phyloP scores from a whole-genome alignment of 2,329 filamentous ascomycete species.

The Fusarium dlaminii region DNA sequence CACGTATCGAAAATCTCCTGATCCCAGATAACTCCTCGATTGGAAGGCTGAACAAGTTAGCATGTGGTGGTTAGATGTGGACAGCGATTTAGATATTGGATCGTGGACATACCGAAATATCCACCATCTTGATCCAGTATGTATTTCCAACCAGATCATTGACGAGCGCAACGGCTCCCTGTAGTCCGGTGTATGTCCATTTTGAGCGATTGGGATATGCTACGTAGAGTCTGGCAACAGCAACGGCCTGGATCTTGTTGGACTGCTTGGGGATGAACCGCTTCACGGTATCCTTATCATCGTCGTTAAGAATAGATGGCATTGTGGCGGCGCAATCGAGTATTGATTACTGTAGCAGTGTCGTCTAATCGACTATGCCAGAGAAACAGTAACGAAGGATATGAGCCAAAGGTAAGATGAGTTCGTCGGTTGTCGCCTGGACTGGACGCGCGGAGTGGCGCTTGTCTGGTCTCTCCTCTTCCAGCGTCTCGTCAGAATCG shows the following conservation, averaged over 20 bases:
- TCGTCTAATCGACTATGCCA: not conserved
- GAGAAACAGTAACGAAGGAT: not conserved
- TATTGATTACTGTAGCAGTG: not conserved
- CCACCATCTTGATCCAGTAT: conserved; percentile 97
- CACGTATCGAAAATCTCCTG: conserved; percentile 98
- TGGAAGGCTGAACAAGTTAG: conserved; percentile 66
- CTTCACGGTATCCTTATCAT: conserved; percentile 97
- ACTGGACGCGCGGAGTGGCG: conserved; percentile 41
- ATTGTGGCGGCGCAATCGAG: conserved; percentile 50
- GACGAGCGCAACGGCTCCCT: conserved; percentile 89
- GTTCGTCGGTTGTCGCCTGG: conserved; percentile 22
- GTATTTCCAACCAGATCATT: conserved; percentile 96
- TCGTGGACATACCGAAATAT: conserved; percentile 76
- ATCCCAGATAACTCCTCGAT: conserved; percentile 91
- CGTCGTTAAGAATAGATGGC: conserved; percentile 81
- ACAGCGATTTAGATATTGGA: conserved; percentile 6
- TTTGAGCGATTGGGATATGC: conserved; percentile 83
- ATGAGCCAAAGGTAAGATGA: conserved; percentile 20
- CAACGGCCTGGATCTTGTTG: conserved; percentile 98
- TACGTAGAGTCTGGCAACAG: conserved; percentile 91
- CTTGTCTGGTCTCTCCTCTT: conserved; percentile 36
- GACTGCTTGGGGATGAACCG: conserved; percentile 90
- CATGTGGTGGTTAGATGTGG: conserved; percentile 11
- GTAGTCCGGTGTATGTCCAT: conserved; percentile 96
- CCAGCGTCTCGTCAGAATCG: conserved; percentile 31